Evolutionary conservation across 2,329 filamentous ascomycete genomes (phyloP).

Genomic region (Stagonosporopsis rhizophila): DNA sequence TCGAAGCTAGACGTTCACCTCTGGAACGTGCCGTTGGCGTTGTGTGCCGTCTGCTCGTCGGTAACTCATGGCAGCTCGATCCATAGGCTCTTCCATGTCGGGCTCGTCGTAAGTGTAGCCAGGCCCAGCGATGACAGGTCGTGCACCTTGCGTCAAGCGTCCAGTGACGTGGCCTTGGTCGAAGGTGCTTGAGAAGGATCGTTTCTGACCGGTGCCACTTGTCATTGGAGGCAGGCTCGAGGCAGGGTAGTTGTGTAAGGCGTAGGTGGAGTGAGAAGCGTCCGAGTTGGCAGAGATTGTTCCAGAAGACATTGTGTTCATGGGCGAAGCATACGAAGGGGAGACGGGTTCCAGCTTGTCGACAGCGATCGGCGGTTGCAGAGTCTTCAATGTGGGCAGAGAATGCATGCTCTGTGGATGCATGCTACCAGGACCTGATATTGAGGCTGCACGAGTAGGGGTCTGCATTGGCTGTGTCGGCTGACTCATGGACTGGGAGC

Average conservation of each 20-base stretch:
- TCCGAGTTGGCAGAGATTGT: constrained; percentile 47
- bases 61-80: constrained; percentile 54
- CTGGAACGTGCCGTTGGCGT: constrained; percentile 47
- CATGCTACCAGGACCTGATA: constrained; percentile 35
- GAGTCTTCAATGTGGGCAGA: constrained; percentile 54
- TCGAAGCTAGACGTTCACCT: constrained; percentile 37
- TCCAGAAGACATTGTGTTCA: constrained; percentile 37
- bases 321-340: constrained; percentile 52
- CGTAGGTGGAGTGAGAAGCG: constrained; percentile 34
- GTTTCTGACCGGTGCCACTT: constrained; percentile 49
- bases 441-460: constrained; percentile 41
- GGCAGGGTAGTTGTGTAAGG: constrained; percentile 35
- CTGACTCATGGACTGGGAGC: constrained; percentile 48
- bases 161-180: constrained; percentile 52
- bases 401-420: constrained; percentile 45
- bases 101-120: constrained; percentile 45
- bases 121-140: constrained; percentile 46
- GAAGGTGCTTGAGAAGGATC: constrained; percentile 56
- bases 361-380: constrained; percentile 40
- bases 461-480: constrained; percentile 44
- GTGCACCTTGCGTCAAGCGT: constrained; percentile 54
- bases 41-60: constrained; percentile 56
- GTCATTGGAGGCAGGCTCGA: constrained; percentile 36
- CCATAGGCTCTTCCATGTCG: constrained; percentile 52
- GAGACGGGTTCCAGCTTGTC: constrained; percentile 54